These are phyloP conservation scores for Phytophthora brassicae DNA, from an alignment of 352 stramenopile species.

Conservation along the genomic window DNA sequence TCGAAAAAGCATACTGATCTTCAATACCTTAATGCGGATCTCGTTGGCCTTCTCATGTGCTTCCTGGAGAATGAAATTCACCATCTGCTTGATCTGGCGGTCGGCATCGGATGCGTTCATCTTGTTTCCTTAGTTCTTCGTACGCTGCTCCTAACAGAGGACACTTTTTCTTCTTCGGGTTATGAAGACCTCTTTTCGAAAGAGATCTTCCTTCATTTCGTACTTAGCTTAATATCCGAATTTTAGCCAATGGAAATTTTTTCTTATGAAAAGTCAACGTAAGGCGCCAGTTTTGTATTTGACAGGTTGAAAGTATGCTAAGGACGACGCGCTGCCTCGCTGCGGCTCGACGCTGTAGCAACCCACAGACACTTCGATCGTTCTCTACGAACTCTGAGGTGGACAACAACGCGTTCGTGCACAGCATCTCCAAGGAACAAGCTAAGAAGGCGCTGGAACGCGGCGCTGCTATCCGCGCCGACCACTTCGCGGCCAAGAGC, in stretches of 20 bases:
- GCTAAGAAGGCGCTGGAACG: constrained; percentile 51
- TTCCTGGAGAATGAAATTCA: constrained; percentile 99
- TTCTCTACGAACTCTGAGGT: constrained; percentile 40
- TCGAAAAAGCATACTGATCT: neutral
- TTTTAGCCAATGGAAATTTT: constrained; percentile 11
- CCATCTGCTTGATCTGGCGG: constrained; percentile 95
- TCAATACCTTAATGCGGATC: constrained; percentile 94
- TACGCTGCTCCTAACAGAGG: neutral
- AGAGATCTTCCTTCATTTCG: constrained; percentile 19
- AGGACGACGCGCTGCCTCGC: neutral
- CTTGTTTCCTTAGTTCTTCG: constrained; percentile 12
- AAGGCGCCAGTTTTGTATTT: neutral
- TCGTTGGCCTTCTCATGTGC: constrained; percentile 99
- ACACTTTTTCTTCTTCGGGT: constrained; percentile 7
- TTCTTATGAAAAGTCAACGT: neutral
- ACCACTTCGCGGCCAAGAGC: constrained; percentile 47
- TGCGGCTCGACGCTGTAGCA: neutral
- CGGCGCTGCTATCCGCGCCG: constrained; percentile 54
- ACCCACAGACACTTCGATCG: constrained; percentile 16
- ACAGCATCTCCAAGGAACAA: constrained; percentile 54
- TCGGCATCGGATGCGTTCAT: constrained; percentile 87
- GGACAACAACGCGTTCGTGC: constrained; percentile 56
- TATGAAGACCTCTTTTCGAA: constrained; percentile 27
- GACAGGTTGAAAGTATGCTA: neutral
- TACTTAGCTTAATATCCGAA: constrained; percentile 8